Conservation (phyloP, 2,329 filamentous ascomycete species). For the Xylariaceae sp. region DNA sequence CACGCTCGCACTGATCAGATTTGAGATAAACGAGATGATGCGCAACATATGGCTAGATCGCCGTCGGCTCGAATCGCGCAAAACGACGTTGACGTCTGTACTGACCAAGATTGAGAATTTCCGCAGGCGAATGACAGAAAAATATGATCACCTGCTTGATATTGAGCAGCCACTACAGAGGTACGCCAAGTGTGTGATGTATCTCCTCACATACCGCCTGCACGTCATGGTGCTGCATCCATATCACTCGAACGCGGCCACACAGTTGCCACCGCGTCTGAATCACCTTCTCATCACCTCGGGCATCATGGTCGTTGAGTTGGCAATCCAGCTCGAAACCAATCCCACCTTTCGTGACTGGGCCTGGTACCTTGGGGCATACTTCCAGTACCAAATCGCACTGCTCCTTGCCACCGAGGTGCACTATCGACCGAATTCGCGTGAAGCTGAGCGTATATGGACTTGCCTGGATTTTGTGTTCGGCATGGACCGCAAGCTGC, state of each 20-base stretch:
- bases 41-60: constrained; percentile 67
- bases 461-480: constrained; percentile 69
- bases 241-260: constrained; percentile 49
- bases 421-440: constrained; percentile 52
- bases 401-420: constrained; percentile 66
- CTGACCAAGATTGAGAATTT: constrained; percentile 68
- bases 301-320: constrained; percentile 47
- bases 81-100: constrained; percentile 58
- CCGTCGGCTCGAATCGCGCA: constrained; percentile 57
- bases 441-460: constrained; percentile 65
- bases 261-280: constrained; percentile 56
- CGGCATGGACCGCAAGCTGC: constrained; percentile 48
- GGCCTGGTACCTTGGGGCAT: constrained; percentile 68
- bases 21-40: constrained; percentile 71
- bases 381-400: constrained; percentile 69
- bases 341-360: constrained; percentile 48
- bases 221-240: constrained; percentile 66
- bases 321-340: constrained; percentile 43
- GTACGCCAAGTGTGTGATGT: constrained; percentile 60
- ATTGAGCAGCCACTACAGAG: constrained; percentile 56
- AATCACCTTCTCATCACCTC: constrained; percentile 60
- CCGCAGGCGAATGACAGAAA: constrained; percentile 57
- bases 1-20: constrained; percentile 63
- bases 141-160: constrained; percentile 61
- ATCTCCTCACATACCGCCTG: constrained; percentile 57